Conservation (phyloP, 192 early-diverging fungal genomes). For the Coemansia sp. region DNA sequence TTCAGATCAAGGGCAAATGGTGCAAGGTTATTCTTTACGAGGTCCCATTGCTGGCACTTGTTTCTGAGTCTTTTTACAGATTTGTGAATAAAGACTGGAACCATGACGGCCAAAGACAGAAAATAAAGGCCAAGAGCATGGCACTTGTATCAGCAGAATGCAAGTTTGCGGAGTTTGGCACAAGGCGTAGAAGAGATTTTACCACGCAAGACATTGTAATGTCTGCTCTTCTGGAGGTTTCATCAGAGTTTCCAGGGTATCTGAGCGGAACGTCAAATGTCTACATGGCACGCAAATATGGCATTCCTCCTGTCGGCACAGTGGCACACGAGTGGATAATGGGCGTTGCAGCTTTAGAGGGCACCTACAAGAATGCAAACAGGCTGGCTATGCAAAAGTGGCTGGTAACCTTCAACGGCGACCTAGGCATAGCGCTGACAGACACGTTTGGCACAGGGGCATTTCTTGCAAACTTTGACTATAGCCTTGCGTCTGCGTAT, state of each 20-base stretch:
- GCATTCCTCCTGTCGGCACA: conserved; percentile 48
- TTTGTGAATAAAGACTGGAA: conserved; percentile 72
- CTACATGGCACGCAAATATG: conserved; percentile 61
- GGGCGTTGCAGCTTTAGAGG: conserved; percentile 68
- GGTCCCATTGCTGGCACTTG: conserved; percentile 66
- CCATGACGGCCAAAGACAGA: conserved; percentile 61
- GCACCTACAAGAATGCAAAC: conserved; percentile 62
- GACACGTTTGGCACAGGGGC: conserved; percentile 71
- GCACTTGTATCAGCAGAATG: conserved; percentile 59
- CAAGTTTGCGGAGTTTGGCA: conserved; percentile 80
- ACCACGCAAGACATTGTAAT: conserved; percentile 68
- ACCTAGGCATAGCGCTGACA: conserved; percentile 67
- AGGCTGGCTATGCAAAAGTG: conserved; percentile 61
- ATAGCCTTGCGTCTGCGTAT: conserved; percentile 54
- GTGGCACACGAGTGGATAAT: conserved; percentile 80
- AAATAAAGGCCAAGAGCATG: conserved; percentile 56
- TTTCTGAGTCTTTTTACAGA: conserved; percentile 71
- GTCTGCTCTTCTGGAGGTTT: conserved; percentile 35
- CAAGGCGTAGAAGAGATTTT: conserved; percentile 67
- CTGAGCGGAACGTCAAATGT: conserved; percentile 73
- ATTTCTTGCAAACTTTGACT: conserved; percentile 67
- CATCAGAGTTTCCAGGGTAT: conserved; percentile 36
- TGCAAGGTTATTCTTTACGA: conserved; percentile 75
- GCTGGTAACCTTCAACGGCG: conserved; percentile 58
- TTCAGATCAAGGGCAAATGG: conserved; percentile 67